phyloP scores from a whole-genome alignment of 179 eudicot genomes.

The Sideroxylon spinosum region DNA sequence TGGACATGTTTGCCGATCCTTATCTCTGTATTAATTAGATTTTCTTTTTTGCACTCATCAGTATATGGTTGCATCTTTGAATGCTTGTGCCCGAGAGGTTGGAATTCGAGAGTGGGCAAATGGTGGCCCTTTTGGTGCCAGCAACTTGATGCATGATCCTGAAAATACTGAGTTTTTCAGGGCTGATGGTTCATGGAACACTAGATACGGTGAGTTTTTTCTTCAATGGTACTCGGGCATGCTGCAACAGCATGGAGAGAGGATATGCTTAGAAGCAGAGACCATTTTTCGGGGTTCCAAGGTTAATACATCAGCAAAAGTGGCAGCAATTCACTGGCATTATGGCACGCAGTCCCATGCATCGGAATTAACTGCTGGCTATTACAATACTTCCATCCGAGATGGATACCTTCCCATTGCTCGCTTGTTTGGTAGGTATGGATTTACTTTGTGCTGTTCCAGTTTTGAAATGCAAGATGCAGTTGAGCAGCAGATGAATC shows the following conservation, averaged over 20 bases:
- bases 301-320: slow-evolving; percentile 39
- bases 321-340: slow-evolving; percentile 47
- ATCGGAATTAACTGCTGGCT: slow-evolving; percentile 45
- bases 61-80: slow-evolving; percentile 45
- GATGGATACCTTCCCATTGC: slow-evolving; percentile 43
- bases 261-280: slow-evolving; percentile 36
- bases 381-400: slow-evolving; percentile 32
- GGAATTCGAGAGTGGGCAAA: slow-evolving; percentile 37
- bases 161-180: slow-evolving; percentile 38
- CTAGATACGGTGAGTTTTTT: slow-evolving; percentile 46
- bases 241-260: slow-evolving; percentile 47
- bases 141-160: slow-evolving; percentile 32
- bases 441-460: slow-evolving; percentile 33
- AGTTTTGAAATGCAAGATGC: slow-evolving; percentile 39
- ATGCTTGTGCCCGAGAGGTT: slow-evolving; percentile 30
- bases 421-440: slow-evolving; percentile 38
- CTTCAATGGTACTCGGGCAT: slow-evolving; percentile 47
- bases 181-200: slow-evolving; percentile 34
- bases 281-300: slow-evolving; percentile 34
- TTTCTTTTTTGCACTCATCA: slow-evolving; percentile 15
- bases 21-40: not conserved
- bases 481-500: slow-evolving; percentile 28
- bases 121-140: slow-evolving; percentile 39
- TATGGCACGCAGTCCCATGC: slow-evolving; percentile 36
- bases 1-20: not conserved